phyloP scores from a whole-genome alignment of 2,329 filamentous ascomycete genomes.

The Tolypocladium tropicale region DNA sequence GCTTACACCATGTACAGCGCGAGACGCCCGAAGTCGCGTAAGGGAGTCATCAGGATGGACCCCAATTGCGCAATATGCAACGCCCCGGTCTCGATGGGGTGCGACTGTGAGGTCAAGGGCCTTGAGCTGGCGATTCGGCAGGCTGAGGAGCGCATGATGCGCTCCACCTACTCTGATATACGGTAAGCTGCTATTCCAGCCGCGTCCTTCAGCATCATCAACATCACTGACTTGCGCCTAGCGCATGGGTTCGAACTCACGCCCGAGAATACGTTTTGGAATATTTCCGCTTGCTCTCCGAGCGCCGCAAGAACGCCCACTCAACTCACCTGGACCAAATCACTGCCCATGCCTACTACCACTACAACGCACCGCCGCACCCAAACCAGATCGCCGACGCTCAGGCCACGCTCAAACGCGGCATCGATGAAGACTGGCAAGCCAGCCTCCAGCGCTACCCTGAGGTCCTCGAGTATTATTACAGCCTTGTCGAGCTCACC shows the following conservation, averaged over 20 bases:
- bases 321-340: slow-evolving; percentile 45
- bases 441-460: slow-evolving; percentile 66
- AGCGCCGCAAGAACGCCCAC: slow-evolving; percentile 50
- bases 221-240: slow-evolving; percentile 17
- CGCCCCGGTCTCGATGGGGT: slow-evolving; percentile 45
- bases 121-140: slow-evolving; percentile 53
- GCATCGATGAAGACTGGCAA: slow-evolving; percentile 72
- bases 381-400: slow-evolving; percentile 54
- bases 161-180: slow-evolving; percentile 51
- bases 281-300: slow-evolving; percentile 52
- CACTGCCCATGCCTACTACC: slow-evolving; percentile 42
- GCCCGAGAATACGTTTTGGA: slow-evolving; percentile 59
- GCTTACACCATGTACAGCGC: slow-evolving; percentile 41
- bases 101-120: slow-evolving; percentile 57
- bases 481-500: slow-evolving; percentile 55
- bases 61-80: slow-evolving; percentile 60
- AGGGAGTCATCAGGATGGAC: slow-evolving; percentile 51
- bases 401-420: slow-evolving; percentile 56
- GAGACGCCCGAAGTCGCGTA: slow-evolving; percentile 30
- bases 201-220: neutral
- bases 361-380: slow-evolving; percentile 47
- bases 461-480: slow-evolving; percentile 75
- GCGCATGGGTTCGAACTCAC: slow-evolving; percentile 53
- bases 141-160: slow-evolving; percentile 55
- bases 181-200: slow-evolving; percentile 32